Evolutionary conservation across 352 stramenopile species (phyloP), one percentile per base, ranked within the genome.

Genomic region (Phytopythium litorale): DNA sequence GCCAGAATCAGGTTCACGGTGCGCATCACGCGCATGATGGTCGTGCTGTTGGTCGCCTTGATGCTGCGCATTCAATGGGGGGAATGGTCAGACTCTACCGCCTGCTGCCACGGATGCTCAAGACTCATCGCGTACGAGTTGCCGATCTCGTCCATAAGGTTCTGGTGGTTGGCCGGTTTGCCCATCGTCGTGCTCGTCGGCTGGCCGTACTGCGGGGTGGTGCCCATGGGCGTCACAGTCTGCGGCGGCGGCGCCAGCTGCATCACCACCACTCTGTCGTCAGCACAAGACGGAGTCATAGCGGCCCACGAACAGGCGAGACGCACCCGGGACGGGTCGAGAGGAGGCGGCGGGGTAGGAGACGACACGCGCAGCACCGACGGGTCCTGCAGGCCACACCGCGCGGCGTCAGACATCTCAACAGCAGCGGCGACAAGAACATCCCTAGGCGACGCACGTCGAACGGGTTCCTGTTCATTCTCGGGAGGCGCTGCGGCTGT

Each of bases 121-220:
- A 28, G 25, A 28, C 25, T 28, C 13, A 0, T 25, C 42, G 52
- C 74, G 54, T 75, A 83, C 67, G 81, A 87, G 33, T 68, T 67
- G 57, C 84, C 79, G 45, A 95, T 88, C 63, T 93, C 84, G 60
- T 95, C 82, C 82, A 95, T 95, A 45, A 95, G 78, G 63, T 93
- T 94, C 58, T 76, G 74, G 23, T 72, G 73, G 38, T 35, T 68
- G 59, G 57, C 53, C 42, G 38, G 38, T 15, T 45, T 45, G 38
- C 38, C 60, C 18, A 59, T 21, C 5, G 79, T 59, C 16, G 64
- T 55, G 18, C 53, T 63, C 9, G 71, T 46, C 25, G 58, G 60
- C n/a, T 52, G 52, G 25, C 32, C 23, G 60, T 78, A 77, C 48
- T 60, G 38, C n/a, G 49, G 50, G 6, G 62, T 9, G 7, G 61